Percentiles rank a stretch among this genome's conserved stretches.
Evolutionary conservation across 257 asterid genomes (phyloP).

Genomic region (Scutellaria minor): DNA sequence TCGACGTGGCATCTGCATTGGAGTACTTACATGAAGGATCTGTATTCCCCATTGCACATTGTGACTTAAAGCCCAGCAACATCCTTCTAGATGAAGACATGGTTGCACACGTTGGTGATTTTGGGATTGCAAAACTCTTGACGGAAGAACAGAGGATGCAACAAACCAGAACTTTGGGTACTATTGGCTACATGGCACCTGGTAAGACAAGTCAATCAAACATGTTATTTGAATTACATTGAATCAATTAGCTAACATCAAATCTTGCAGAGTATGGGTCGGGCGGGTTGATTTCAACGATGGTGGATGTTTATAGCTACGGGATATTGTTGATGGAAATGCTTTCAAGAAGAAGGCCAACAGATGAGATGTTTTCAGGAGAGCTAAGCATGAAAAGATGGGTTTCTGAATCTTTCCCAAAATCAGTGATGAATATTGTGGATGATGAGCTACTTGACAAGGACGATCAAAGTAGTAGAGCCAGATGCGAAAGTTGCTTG

Average conservation of each 20-base stretch:
- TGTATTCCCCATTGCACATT: slow-evolving; percentile 7
- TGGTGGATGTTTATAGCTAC: slow-evolving; percentile 30
- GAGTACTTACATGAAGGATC: slow-evolving; percentile 11
- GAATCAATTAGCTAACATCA: neutral
- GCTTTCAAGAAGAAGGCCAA: slow-evolving; percentile 21
- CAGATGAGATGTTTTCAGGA: slow-evolving; percentile 27
- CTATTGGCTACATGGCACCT: slow-evolving; percentile 31
- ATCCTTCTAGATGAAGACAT: slow-evolving; percentile 28
- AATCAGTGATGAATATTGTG: neutral
- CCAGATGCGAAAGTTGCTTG: neutral
- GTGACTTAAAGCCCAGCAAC: slow-evolving; percentile 29
- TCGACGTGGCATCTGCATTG: slow-evolving; percentile 19
- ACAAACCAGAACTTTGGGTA: slow-evolving; percentile 22
- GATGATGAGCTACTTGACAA: neutral
- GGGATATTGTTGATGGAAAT: slow-evolving; percentile 39
- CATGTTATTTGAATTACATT: neutral
- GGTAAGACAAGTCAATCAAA: neutral
- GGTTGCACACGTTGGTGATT: slow-evolving; percentile 27
- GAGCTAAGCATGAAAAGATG: slow-evolving; percentile 31
- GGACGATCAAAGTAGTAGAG: neutral
- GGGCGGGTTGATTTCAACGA: slow-evolving; percentile 26
- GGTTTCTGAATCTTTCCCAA: slow-evolving; percentile 17
- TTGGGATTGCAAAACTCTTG: slow-evolving; percentile 29
- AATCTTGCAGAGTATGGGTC: slow-evolving; percentile 31
- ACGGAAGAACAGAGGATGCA: slow-evolving; percentile 17